A percentile compares a stretch with the other conserved stretches of the same genome.
Evolutionary conservation across 208 protist genomes (phyloP).

Genomic region (Leishmania lainsoni): DNA sequence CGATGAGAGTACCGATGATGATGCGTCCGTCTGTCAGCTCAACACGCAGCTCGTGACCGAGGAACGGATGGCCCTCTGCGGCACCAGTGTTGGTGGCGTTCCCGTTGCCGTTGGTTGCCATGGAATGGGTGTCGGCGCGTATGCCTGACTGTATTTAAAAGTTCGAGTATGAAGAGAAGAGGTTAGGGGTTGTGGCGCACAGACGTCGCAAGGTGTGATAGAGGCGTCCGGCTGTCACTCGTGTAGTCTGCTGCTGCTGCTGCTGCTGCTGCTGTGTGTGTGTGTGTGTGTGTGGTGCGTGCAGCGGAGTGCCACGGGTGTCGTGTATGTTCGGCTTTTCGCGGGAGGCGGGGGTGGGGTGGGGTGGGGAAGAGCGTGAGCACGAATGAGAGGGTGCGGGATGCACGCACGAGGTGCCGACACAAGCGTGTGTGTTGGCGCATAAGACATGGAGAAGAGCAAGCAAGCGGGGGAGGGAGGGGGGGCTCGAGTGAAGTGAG

Average conservation of each 20-base stretch:
- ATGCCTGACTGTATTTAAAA: not conserved
- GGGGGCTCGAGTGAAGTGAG: not conserved
- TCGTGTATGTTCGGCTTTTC: not conserved
- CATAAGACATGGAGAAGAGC: not conserved
- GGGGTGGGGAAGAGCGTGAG: not conserved
- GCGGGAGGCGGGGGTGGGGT: not conserved
- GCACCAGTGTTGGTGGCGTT: slow-evolving; percentile 4
- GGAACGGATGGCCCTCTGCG: slow-evolving; percentile 47
- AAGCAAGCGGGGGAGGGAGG: not conserved
- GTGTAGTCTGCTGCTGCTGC: too few species aligned
- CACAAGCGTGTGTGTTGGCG: not conserved
- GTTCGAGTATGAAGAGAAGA: not conserved
- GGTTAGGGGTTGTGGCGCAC: not conserved
- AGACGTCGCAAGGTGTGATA: not conserved
- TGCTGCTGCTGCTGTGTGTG: too few species aligned
- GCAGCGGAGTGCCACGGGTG: not conserved
- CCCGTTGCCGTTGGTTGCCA: not conserved
- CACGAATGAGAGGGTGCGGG: not conserved
- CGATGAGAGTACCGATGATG: slow-evolving; percentile 70
- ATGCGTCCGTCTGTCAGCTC: slow-evolving; percentile 77
- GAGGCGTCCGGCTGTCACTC: not conserved
- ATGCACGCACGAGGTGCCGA: not conserved
- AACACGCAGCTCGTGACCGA: slow-evolving; percentile 77
- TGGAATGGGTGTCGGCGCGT: not conserved
- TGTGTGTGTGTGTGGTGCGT: slow-evolving; percentile 1